Evolutionary conservation across 192 early-diverging fungal species (phyloP).

Genomic region (Coemansia sp.): DNA sequence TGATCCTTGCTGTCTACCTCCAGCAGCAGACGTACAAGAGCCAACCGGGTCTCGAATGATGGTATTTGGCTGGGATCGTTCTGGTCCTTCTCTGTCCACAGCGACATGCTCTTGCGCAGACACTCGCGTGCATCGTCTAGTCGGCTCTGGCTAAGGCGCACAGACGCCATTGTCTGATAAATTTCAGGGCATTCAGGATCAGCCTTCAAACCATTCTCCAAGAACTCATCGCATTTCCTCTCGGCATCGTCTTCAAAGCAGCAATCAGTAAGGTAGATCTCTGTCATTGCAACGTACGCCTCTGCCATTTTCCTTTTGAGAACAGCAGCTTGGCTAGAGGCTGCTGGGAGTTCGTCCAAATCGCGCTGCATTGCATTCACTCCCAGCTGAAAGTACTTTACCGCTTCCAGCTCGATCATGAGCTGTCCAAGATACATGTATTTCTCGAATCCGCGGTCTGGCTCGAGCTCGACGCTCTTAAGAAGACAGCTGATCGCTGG

Average conservation of each 20-base stretch:
- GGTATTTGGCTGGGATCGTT: constrained; percentile 58
- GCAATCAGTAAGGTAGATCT: constrained; percentile 97
- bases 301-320: constrained; percentile 70
- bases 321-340: constrained; percentile 37
- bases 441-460: constrained; percentile 67
- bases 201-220: constrained; percentile 64
- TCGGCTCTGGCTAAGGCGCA: constrained; percentile 81
- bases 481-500: constrained; percentile 61
- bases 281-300: constrained; percentile 91
- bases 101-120: constrained; percentile 63
- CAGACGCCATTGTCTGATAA: constrained; percentile 85
- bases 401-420: constrained; percentile 64
- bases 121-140: constrained; percentile 74
- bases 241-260: constrained; percentile 94
- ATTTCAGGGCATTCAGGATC: constrained; percentile 80
- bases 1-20: constrained; percentile 77
- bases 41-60: constrained; percentile 79
- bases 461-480: constrained; percentile 61
- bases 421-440: constrained; percentile 89
- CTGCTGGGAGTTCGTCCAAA: constrained; percentile 30
- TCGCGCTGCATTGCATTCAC: constrained; percentile 65
- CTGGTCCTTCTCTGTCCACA: constrained; percentile 68
- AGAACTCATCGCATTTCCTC: constrained; percentile 72
- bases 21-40: constrained; percentile 79
- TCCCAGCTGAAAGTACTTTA: constrained; percentile 70